Conservation (phyloP, 192 early-diverging fungal genomes). For the Endogone sp. region DNA sequence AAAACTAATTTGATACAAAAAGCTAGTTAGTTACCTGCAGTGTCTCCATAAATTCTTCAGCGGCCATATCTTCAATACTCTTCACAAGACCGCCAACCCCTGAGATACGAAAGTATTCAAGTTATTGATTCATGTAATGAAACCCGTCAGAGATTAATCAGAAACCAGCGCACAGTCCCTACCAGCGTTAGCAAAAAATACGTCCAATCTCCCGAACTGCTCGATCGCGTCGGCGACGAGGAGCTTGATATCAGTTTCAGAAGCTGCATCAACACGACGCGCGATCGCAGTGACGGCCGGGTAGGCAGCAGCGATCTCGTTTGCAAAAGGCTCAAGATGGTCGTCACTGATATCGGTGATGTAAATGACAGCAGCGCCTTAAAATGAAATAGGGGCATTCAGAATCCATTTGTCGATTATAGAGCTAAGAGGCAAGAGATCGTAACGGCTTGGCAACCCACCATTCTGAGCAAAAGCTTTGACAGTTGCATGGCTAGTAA, state of each 20-base stretch:
- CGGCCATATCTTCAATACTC: conserved; percentile 7
- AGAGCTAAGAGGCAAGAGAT: not conserved
- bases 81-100: not conserved
- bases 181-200: conserved; percentile 55
- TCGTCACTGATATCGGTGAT: conserved; percentile 33
- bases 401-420: not conserved
- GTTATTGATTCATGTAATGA: too few species aligned
- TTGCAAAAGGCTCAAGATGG: conserved; percentile 31
- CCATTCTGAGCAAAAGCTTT: conserved; percentile 21
- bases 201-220: conserved; percentile 42
- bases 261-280: conserved; percentile 40
- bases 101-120: too few species aligned
- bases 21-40: too few species aligned
- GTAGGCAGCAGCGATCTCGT: conserved; percentile 30
- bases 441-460: not conserved
- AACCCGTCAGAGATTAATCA: too few species aligned
- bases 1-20: too few species aligned
- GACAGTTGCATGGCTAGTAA: conserved; percentile 37
- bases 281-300: conserved; percentile 27
- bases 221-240: conserved; percentile 36
- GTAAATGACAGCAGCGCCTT: conserved; percentile 34
- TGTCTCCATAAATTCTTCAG: too few species aligned
- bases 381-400: not conserved
- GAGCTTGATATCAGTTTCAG: conserved; percentile 23
- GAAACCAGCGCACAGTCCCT: not conserved